Evolutionary conservation across 768 basidiomycete genomes (phyloP), one percentile per base, ranked within the genome.

Genomic region (Rhizopogon rudus): DNA sequence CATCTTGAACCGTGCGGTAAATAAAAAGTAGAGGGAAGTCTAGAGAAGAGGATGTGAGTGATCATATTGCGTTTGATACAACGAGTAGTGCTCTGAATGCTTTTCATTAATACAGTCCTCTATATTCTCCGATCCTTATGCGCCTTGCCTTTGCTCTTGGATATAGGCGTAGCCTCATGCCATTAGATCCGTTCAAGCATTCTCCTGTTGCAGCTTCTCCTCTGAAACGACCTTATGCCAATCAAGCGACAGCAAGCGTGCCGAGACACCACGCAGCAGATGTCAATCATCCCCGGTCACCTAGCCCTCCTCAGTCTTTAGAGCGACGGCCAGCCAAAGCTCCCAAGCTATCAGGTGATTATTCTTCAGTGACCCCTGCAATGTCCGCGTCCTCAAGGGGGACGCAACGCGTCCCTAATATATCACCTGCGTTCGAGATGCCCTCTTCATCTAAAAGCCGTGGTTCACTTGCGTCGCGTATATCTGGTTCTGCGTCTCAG

Each of bases 101-200:
- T 48, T 35, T 20, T 35, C 46, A 37, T 49, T 16, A 37, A 37
- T 22, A 20, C 52, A 52, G 29, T 52, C 41, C 6, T 13, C 57
- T 29, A 39, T 8, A 37, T 37, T 37, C 35, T 37, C 40, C 35
- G 44, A 63, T 59, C 67, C 71, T 67, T 76, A 84, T 84, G 81
- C 78, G 76, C 74, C 63, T 78, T 66, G 77, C 75, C 61, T 70
- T 75, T 60, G 53, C 75, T 52, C 67, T 80, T 58, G 73, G 74
- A 61, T 68, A 74, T 54, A 76, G 80, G 77, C 77, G 72, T 69
- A 74, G 78, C 73, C 76, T 81, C 74, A 84, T 85, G 82, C 80
- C 80, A 76, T 63, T 80, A 63, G 77, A 81, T 69, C 69, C 73
- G 28, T 60, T 69, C 29, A 64, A 66, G 57, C 63, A 61, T 51